Evolutionary conservation across 257 asterid genomes (phyloP).

Genomic region (Scutellaria baicalensis): DNA sequence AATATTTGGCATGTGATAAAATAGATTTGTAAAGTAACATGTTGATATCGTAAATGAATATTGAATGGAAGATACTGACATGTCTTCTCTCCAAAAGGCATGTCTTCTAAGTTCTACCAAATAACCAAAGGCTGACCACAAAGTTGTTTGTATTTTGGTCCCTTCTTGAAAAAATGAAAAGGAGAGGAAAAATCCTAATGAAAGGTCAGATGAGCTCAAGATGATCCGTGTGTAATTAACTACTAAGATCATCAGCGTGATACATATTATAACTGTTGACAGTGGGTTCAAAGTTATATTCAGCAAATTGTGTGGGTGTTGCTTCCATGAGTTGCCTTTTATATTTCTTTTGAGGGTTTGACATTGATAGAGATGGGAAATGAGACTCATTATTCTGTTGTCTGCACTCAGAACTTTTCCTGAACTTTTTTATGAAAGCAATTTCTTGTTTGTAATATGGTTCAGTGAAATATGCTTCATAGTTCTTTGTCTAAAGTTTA

Average conservation of each 20-base stretch:
- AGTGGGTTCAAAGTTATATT: not conserved
- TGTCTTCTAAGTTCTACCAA: not conserved
- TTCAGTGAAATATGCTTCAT: not conserved
- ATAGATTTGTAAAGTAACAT: not conserved
- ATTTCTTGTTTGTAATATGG: not conserved
- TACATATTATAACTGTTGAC: not conserved
- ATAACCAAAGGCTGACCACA: not conserved
- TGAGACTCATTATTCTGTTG: not conserved
- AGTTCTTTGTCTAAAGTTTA: not conserved
- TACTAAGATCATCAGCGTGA: not conserved
- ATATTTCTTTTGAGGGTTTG: not conserved
- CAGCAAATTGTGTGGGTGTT: not conserved
- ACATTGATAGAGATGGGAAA: not conserved
- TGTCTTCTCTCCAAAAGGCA: not conserved
- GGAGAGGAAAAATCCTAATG: not conserved
- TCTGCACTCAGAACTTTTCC: not conserved
- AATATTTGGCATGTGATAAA: constrained; percentile 1
- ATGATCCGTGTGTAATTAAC: not conserved
- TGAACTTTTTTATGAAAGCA: not conserved
- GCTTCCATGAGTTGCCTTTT: not conserved
- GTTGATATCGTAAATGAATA: not conserved
- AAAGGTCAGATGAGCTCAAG: not conserved
- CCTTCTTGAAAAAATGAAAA: not conserved
- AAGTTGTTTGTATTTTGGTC: not conserved
- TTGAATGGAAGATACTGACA: not conserved